These are phyloP conservation scores for Sisymbrium altissimum DNA, from an alignment of 345 rosid species.

Conservation along the genomic window DNA sequence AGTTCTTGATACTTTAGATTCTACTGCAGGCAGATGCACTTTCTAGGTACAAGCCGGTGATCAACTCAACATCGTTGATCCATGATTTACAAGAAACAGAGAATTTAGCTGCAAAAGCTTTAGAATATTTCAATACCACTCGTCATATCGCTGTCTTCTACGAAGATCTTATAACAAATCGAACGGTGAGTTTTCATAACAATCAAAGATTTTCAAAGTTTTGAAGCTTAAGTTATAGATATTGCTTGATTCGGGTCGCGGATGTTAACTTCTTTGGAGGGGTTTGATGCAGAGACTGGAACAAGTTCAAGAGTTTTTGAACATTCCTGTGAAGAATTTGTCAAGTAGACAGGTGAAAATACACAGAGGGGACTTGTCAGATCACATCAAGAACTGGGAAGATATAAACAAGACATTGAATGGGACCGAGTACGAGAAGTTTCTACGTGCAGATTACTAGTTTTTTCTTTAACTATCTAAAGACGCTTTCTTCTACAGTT, in stretches of 20 bases:
- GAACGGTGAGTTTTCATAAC: constrained; percentile 27
- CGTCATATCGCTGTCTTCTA: constrained; percentile 74
- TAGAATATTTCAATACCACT: constrained; percentile 64
- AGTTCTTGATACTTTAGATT: constrained; percentile 16
- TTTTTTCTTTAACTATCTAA: neutral
- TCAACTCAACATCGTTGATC: constrained; percentile 66
- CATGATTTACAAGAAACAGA: constrained; percentile 61
- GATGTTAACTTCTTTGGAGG: neutral
- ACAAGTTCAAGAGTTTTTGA: constrained; percentile 71
- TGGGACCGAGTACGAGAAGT: constrained; percentile 64
- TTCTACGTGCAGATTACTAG: constrained; percentile 59
- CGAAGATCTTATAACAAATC: constrained; percentile 70
- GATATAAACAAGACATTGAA: constrained; percentile 61
- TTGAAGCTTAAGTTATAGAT: neutral
- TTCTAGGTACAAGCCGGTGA: constrained; percentile 69
- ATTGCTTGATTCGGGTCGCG: neutral
- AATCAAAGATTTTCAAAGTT: neutral
- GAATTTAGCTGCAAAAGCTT: constrained; percentile 50
- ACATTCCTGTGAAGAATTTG: constrained; percentile 58
- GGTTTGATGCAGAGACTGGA: constrained; percentile 57
- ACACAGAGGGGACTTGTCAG: constrained; percentile 73
- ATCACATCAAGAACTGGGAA: constrained; percentile 76
- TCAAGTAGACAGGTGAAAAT: constrained; percentile 87
- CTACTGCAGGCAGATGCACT: constrained; percentile 64
- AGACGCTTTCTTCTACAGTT: neutral